Base-by-base conservation (phyloP, 306 rosid species). In the Malus fusca region DNA sequence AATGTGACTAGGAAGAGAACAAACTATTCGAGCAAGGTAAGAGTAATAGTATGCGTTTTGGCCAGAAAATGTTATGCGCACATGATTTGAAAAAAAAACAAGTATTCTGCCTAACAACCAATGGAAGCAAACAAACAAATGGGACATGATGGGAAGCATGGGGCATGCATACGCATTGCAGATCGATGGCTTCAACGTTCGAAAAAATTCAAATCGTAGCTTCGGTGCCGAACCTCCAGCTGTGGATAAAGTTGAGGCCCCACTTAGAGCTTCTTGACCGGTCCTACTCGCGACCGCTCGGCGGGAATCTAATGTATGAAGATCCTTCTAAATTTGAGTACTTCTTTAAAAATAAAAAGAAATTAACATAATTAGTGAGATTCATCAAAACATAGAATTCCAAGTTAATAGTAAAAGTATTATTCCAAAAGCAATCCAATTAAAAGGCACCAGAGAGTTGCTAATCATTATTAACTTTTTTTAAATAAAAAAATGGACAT, bases 161-260 rank as follows among this genome's bases (percentile, higher is more conserved):
- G 68, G 77, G 77, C 76, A 73, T 19, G 22, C 30, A 61, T 19
- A 10, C 30, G 6, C 28, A 43, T 43, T 62, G 28, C 13, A 19
- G 23, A 23, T 40, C 13, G 25, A 48, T 68, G 25, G 55, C 78
- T 37, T 64, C 84, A 89, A 89, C 92, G 92, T 88, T 89, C 90
- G 74, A 88, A 88, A 88, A 89, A 80, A 72, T 91, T 91, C 88
- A 86, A 91, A 91, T 86, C 1, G 21, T 8, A 55, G 74, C 80
- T 58, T 70, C 82, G 90, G 87, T 8, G 11, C 86, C 88, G 59
- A 42, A 86, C 76, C 88, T 22, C 5, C 6, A 83, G 94, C 82
- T 60, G 58, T 55, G 91, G 88, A 31, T 0, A 22, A 40, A 5
- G 75, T 21, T 9, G 28, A 35, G 89, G 88, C 75, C 91, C 92